These are phyloP conservation scores for Floccularia luteovirens DNA, from an alignment of 768 basidiomycete genomes.

Conservation along the genomic window DNA sequence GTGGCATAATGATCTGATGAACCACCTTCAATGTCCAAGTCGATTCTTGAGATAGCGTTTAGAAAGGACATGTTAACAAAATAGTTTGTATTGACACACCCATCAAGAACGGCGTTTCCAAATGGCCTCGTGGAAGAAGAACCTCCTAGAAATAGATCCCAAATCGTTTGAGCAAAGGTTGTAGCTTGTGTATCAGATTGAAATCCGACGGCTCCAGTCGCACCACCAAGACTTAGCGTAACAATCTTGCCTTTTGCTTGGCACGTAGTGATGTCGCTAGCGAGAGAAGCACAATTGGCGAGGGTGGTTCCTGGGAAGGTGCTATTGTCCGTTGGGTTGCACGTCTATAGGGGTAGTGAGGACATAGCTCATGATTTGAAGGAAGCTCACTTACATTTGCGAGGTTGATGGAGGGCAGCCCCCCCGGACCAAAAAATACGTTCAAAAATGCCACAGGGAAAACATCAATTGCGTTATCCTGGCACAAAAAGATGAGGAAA, in stretches of 20 bases:
- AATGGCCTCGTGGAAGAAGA: constrained; percentile 57
- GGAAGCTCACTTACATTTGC: constrained; percentile 42
- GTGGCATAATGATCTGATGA: constrained; percentile 37
- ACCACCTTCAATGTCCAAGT: constrained; percentile 75
- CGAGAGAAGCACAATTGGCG: constrained; percentile 53
- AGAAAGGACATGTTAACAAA: neutral
- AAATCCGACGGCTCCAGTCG: constrained; percentile 56
- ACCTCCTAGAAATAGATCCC: constrained; percentile 65
- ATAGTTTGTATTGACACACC: constrained; percentile 27
- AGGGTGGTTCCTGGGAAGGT: constrained; percentile 58
- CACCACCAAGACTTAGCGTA: constrained; percentile 53
- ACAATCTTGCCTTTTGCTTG: constrained; percentile 59
- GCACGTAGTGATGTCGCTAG: constrained; percentile 54
- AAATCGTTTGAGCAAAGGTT: constrained; percentile 58
- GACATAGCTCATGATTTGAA: neutral
- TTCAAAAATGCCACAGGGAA: constrained; percentile 66
- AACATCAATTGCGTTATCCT: constrained; percentile 64
- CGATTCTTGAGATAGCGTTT: constrained; percentile 30
- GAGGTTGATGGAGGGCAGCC: constrained; percentile 56
- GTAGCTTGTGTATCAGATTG: constrained; percentile 46
- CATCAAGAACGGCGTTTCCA: constrained; percentile 64
- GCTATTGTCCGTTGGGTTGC: constrained; percentile 46
- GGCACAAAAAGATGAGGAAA: constrained; percentile 3
- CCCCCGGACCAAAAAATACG: constrained; percentile 57
- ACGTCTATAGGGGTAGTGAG: constrained; percentile 33